phyloP scores from a whole-genome alignment of 2,329 filamentous ascomycete genomes.

The Hypocrella siamensis region DNA sequence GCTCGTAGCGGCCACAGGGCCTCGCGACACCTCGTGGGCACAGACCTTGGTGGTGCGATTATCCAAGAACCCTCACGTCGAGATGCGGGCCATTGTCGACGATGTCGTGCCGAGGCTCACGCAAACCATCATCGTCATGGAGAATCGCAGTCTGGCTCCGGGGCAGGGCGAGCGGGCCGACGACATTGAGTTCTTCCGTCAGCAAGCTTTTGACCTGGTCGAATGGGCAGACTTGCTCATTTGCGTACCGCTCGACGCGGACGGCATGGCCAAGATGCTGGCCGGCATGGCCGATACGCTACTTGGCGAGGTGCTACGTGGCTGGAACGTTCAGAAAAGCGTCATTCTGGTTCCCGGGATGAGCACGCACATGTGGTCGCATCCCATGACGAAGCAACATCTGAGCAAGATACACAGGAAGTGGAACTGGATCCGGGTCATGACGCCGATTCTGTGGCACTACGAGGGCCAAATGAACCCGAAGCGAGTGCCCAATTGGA shows the following conservation, averaged over 20 bases:
- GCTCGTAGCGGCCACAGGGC: constrained; percentile 50
- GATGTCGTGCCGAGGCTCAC: constrained; percentile 47
- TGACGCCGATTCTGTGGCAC: constrained; percentile 71
- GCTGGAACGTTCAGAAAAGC: constrained; percentile 77
- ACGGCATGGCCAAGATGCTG: constrained; percentile 76
- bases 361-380: constrained; percentile 80
- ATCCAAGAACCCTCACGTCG: constrained; percentile 47
- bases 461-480: constrained; percentile 40
- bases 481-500: constrained; percentile 44
- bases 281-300: constrained; percentile 69
- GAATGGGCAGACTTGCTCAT: constrained; percentile 82
- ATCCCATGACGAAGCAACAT: constrained; percentile 77
- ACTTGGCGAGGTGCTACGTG: constrained; percentile 63
- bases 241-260: constrained; percentile 70
- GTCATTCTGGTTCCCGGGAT: constrained; percentile 78
- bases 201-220: constrained; percentile 50
- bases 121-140: constrained; percentile 45
- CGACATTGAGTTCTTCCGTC: constrained; percentile 34
- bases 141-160: constrained; percentile 29
- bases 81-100: constrained; percentile 47
- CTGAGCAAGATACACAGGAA: constrained; percentile 68
- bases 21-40: constrained; percentile 48
- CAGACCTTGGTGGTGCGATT: constrained; percentile 50
- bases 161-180: constrained; percentile 20
- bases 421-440: constrained; percentile 75